Evolutionary conservation across 805 yeast species (phyloP).

Genomic region (Ogataea salicorniae): DNA sequence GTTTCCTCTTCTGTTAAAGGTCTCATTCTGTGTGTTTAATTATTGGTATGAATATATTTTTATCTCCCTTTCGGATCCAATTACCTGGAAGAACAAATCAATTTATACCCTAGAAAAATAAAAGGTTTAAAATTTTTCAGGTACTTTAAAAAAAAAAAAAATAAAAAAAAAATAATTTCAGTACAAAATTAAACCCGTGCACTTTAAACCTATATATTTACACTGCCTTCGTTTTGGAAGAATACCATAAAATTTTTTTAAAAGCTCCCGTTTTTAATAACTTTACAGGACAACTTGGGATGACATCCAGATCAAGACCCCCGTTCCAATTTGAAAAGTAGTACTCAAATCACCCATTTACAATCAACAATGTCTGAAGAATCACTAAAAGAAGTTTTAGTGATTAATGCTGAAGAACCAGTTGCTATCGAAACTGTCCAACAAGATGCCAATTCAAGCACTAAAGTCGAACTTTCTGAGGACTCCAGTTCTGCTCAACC

Average conservation of each 20-base stretch:
- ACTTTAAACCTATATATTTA: neutral
- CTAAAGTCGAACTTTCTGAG: neutral
- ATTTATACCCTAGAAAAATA: neutral
- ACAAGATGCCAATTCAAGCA: neutral
- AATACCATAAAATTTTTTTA: neutral
- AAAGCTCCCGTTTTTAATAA: neutral
- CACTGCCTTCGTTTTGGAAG: neutral
- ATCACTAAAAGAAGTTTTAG: neutral
- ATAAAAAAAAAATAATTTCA: neutral
- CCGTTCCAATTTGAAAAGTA: too few species aligned
- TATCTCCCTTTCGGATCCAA: neutral
- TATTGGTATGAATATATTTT: neutral
- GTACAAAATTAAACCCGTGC: neutral
- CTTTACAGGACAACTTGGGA: too few species aligned
- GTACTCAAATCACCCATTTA: too few species aligned
- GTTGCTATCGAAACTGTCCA: neutral
- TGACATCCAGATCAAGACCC: too few species aligned
- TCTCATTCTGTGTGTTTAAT: conserved; percentile 55
- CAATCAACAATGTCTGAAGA: neutral
- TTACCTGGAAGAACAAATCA: neutral
- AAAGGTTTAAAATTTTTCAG: conserved; percentile 2
- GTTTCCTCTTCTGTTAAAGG: conserved; percentile 96
- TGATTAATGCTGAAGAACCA: neutral
- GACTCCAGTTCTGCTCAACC: neutral
- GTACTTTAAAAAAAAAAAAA: neutral